Evolutionary conservation across 768 basidiomycete species (phyloP), one percentile per base, ranked within the genome.

Genomic region (Neoboletus subvelutipes): DNA sequence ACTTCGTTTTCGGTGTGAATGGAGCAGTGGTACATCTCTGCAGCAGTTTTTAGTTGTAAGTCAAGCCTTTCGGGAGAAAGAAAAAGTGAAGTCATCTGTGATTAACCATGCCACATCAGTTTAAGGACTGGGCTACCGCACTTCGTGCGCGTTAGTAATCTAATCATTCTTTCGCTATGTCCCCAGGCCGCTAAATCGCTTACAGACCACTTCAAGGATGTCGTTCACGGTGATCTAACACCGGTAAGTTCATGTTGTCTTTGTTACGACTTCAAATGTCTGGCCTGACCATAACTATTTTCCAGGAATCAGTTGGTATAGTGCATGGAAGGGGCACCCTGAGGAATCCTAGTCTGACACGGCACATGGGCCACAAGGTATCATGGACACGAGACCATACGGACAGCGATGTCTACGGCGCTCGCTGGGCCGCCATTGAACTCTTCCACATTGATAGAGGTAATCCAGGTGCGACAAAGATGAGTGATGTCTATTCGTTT

Each of bases 401-500:
- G 1, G 42, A 52, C 17, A 31, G 31, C 11, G 43, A 50, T 34
- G n/a, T 52, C 40, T 28, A 40, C 6, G 4, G 47, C 29, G 61
- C 55, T 34, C 61, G 61, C 33, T 62, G 61, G 61, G 48, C 54
- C 6, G 61, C 61, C 18, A n/a, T 52, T 5, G 61, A 62, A 12
- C 26, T 62, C 15, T 62, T 62, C 48, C 17, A 18, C 5, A 15
- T 53, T 2, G 52, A 62, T 1, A 3, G 33, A 7, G 34, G 22
- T n/a, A 18, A 50, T 45, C 31, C 28, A 22, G 13, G 1, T 2
- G 55, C 60, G 13, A 62, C 61, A 20, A 50, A 28, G 29, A 62
- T 62, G 61, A 53, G 60, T 8, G 61, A 62, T 8, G 45, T 62
- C 22, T 62, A 62, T 26, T 62, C 61, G 6, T 62, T 62, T 12